Evolutionary conservation across 192 early-diverging fungal genomes (phyloP).

Genomic region (Borealophlyctis nickersoniae): DNA sequence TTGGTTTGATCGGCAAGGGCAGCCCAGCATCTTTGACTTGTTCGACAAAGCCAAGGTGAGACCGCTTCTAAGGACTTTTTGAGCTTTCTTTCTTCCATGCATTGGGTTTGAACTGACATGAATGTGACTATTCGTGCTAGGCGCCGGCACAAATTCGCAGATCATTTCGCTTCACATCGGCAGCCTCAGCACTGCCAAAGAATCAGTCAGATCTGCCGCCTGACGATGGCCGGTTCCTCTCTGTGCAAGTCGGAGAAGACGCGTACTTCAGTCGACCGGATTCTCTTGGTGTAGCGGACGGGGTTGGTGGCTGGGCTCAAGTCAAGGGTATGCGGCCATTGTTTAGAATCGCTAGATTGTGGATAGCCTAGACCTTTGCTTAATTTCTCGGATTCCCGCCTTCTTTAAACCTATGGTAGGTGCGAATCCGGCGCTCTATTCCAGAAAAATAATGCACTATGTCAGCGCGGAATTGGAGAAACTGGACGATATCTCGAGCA

Average conservation of each 20-base stretch:
- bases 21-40: constrained; percentile 29
- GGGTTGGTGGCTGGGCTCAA: constrained; percentile 92
- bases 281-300: constrained; percentile 89
- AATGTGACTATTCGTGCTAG: not conserved
- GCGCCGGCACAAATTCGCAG: constrained; percentile 13
- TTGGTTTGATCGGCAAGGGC: constrained; percentile 21
- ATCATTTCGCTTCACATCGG: constrained; percentile 57
- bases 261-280: constrained; percentile 86
- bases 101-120: no score
- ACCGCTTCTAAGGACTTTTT: not conserved
- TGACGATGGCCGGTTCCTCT: constrained; percentile 17
- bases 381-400: constrained; percentile 4
- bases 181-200: constrained; percentile 59
- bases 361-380: not conserved
- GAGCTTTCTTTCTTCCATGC: constrained; percentile 3
- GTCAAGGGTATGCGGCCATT: constrained; percentile 43
- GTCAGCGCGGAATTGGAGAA: constrained; percentile 76
- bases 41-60: constrained; percentile 22
- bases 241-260: constrained; percentile 82
- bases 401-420: constrained; percentile 43
- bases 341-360: not conserved
- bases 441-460: constrained; percentile 93
- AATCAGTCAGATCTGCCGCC: constrained; percentile 12
- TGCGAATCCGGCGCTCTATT: constrained; percentile 88
- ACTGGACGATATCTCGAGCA: constrained; percentile 77